These are phyloP conservation scores for Viridothelium virens DNA, from an alignment of 495 filamentous ascomycete genomes.

Conservation along the genomic window DNA sequence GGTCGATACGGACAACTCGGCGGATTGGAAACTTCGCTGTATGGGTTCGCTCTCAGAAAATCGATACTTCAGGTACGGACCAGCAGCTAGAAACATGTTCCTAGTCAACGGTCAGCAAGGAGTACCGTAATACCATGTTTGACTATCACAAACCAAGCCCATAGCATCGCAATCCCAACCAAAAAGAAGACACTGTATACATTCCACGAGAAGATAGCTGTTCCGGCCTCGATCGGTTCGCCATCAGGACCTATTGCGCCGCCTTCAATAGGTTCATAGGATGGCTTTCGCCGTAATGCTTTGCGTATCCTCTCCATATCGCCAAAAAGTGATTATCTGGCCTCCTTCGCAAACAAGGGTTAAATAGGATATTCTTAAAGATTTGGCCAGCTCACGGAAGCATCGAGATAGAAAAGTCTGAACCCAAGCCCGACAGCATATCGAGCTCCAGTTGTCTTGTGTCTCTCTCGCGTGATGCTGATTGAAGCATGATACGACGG, in stretches of 20 bases:
- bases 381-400: background rate
- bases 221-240: conserved; percentile 19
- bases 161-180: conserved; percentile 89
- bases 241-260: conserved; percentile 24
- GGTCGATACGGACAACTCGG: conserved; percentile 79
- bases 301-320: conserved; percentile 32
- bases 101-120: conserved; percentile 38
- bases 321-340: background rate
- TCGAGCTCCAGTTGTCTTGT: background rate
- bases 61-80: conserved; percentile 82
- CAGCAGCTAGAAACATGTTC: conserved; percentile 98
- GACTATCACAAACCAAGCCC: conserved; percentile 71
- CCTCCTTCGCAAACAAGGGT: background rate
- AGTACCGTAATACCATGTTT: background rate
- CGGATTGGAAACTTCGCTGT: conserved; percentile 71
- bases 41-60: conserved; percentile 66
- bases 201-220: conserved; percentile 43
- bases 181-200: conserved; percentile 80
- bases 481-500: background rate
- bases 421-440: background rate
- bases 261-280: conserved; percentile 33
- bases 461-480: background rate
- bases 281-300: conserved; percentile 22
- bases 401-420: background rate
- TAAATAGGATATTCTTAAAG: background rate